phyloP scores from a whole-genome alignment of 2,329 filamentous ascomycete genomes.

The Penicillium sp. region DNA sequence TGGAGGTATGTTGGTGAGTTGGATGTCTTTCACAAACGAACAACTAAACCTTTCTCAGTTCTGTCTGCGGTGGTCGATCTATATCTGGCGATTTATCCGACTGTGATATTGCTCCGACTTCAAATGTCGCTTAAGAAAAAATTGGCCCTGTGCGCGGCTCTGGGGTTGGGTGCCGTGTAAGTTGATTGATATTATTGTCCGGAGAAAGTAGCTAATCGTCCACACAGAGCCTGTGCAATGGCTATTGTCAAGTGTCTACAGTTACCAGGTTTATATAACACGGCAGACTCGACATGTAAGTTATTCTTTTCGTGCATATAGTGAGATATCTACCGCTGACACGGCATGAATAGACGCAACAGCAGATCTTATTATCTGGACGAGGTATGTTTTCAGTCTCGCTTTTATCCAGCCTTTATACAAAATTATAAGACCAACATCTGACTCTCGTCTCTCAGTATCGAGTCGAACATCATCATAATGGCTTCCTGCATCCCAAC shows the following conservation, averaged over 20 bases:
- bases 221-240: constrained; percentile 32
- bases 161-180: not conserved
- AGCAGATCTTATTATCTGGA: constrained; percentile 5
- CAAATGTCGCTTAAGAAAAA: constrained; percentile 35
- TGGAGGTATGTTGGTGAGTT: constrained; percentile 33
- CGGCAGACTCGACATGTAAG: constrained; percentile 3
- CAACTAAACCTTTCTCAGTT: constrained; percentile 13
- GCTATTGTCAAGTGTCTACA: constrained; percentile 37
- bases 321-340: not conserved
- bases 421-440: not conserved
- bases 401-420: not conserved
- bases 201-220: not conserved
- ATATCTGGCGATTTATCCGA: constrained; percentile 35
- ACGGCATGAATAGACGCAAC: not conserved
- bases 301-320: not conserved
- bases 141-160: not conserved
- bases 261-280: constrained; percentile 27
- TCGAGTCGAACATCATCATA: constrained; percentile 37
- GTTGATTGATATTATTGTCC: not conserved
- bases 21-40: not conserved
- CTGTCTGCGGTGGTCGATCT: constrained; percentile 35
- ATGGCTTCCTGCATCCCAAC: constrained; percentile 40
- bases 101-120: constrained; percentile 33
- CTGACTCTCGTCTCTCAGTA: constrained; percentile 9
- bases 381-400: not conserved